Evolutionary conservation across 441 rosid species (phyloP).

Genomic region (Eruca vesicaria): DNA sequence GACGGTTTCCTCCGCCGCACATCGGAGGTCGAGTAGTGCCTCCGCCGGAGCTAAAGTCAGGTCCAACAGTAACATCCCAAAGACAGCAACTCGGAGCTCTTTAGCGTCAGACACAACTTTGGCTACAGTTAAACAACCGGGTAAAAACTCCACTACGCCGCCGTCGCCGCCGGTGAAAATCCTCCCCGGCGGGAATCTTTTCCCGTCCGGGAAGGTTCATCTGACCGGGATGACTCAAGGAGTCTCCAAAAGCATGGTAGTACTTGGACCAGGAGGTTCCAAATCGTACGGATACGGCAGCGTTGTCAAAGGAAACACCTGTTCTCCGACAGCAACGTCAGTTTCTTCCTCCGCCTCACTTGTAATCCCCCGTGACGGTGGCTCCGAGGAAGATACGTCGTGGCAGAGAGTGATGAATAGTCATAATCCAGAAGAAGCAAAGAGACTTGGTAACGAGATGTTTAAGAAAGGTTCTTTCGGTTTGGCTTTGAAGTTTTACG

Average conservation of each 20-base stretch:
- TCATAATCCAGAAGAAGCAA: slow-evolving; percentile 62
- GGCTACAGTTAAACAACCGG: slow-evolving; percentile 20
- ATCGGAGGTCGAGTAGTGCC: slow-evolving; percentile 16
- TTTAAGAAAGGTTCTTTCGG: slow-evolving; percentile 59
- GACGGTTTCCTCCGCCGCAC: background rate
- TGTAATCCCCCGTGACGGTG: background rate
- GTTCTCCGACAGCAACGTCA: background rate
- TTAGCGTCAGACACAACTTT: slow-evolving; percentile 46
- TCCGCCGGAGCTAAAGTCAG: slow-evolving; percentile 16
- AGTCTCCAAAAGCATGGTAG: slow-evolving; percentile 48
- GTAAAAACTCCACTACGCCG: slow-evolving; percentile 44
- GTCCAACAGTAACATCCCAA: slow-evolving; percentile 43
- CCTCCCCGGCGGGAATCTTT: slow-evolving; percentile 69
- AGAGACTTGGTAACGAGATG: slow-evolving; percentile 66
- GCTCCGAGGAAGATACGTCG: slow-evolving; percentile 11
- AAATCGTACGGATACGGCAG: slow-evolving; percentile 86
- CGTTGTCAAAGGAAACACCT: slow-evolving; percentile 56
- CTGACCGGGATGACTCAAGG: slow-evolving; percentile 52
- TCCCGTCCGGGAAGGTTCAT: slow-evolving; percentile 67
- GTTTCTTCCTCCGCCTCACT: slow-evolving; percentile 10
- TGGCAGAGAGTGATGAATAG: slow-evolving; percentile 25
- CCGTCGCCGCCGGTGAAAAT: slow-evolving; percentile 45
- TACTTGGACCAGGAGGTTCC: slow-evolving; percentile 69
- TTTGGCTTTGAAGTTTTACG: slow-evolving; percentile 73
- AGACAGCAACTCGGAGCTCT: slow-evolving; percentile 35